Evolutionary conservation across 2,329 filamentous ascomycete species (phyloP).

Genomic region (Dothiorella sarmentorum): DNA sequence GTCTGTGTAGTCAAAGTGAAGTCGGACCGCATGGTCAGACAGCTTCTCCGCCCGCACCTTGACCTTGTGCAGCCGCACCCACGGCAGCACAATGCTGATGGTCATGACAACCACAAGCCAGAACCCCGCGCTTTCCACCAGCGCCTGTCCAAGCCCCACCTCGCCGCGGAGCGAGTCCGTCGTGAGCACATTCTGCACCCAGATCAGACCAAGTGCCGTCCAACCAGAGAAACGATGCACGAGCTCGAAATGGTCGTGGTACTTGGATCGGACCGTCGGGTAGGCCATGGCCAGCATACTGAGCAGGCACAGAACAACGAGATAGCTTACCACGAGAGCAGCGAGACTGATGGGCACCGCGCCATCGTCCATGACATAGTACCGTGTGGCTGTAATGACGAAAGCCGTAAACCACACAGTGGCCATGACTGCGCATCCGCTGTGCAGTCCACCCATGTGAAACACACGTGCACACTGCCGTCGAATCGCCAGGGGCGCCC

Average conservation of each 20-base stretch:
- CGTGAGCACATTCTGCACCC: slow-evolving; percentile 24
- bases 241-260: slow-evolving; percentile 35
- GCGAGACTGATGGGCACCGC: slow-evolving; percentile 19
- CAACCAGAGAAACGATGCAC: slow-evolving; percentile 37
- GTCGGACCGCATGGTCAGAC: slow-evolving; percentile 67
- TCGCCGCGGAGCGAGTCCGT: slow-evolving; percentile 21
- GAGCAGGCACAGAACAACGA: slow-evolving; percentile 24
- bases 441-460: slow-evolving; percentile 35
- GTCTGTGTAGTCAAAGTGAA: slow-evolving; percentile 46
- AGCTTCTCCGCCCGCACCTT: slow-evolving; percentile 63
- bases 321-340: slow-evolving; percentile 24
- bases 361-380: slow-evolving; percentile 23
- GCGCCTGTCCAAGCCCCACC: slow-evolving; percentile 35
- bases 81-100: slow-evolving; percentile 65
- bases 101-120: slow-evolving; percentile 70
- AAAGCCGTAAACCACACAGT: slow-evolving; percentile 42
- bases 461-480: slow-evolving; percentile 29
- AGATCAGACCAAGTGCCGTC: slow-evolving; percentile 31
- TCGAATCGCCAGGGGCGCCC: slow-evolving; percentile 26
- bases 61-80: slow-evolving; percentile 67
- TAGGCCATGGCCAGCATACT: slow-evolving; percentile 28
- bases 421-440: slow-evolving; percentile 31
- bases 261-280: slow-evolving; percentile 25
- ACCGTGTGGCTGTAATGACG: slow-evolving; percentile 29
- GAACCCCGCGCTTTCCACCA: slow-evolving; percentile 53